Percentiles rank a stretch among this genome's conserved stretches.
Conservation (phyloP, 495 filamentous ascomycete species). For the Penicillium turbatum region DNA sequence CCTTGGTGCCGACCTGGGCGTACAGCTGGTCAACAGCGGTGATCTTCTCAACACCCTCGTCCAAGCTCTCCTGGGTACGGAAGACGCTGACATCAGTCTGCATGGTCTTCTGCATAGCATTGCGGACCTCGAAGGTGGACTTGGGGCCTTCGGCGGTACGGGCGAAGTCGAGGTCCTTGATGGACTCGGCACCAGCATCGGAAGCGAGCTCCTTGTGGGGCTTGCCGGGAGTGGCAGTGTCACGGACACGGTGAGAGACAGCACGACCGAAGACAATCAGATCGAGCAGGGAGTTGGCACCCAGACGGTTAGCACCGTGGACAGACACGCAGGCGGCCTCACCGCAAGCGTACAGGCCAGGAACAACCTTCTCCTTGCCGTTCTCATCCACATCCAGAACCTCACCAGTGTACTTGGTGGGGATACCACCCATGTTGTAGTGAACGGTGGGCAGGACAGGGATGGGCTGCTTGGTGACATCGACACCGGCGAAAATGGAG, state of each 20-base stretch:
- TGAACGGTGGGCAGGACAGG: constrained; percentile 95
- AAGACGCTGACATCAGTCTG: constrained; percentile 96
- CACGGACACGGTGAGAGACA: constrained; percentile 91
- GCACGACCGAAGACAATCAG: constrained; percentile 95
- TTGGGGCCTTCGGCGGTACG: constrained; percentile 80
- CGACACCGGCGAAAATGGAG: constrained; percentile 92
- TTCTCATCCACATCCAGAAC: constrained; percentile 77
- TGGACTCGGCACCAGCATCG: constrained; percentile 81
- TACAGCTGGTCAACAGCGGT: constrained; percentile 76
- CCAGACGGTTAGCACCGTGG: constrained; percentile 95
- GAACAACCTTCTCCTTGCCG: constrained; percentile 89
- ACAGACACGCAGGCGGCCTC: constrained; percentile 97
- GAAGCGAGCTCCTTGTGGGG: constrained; percentile 70
- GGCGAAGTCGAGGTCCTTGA: constrained; percentile 79
- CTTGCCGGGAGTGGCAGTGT: constrained; percentile 76
- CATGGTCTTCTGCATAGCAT: constrained; percentile 97
- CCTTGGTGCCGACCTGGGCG: constrained; percentile 82
- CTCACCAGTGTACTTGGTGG: constrained; percentile 94
- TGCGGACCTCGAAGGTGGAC: constrained; percentile 78
- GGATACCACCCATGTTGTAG: constrained; percentile 99
- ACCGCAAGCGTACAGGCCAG: constrained; percentile 92
- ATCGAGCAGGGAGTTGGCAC: constrained; percentile 96
- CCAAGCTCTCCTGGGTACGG: constrained; percentile 85
- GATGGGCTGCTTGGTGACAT: constrained; percentile 94
- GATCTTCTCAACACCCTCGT: constrained; percentile 81